Evolutionary conservation across 1,284 basidiomycete genomes (phyloP), one percentile per base, ranked within the genome.

Genomic region (Ceratobasidium sp.): DNA sequence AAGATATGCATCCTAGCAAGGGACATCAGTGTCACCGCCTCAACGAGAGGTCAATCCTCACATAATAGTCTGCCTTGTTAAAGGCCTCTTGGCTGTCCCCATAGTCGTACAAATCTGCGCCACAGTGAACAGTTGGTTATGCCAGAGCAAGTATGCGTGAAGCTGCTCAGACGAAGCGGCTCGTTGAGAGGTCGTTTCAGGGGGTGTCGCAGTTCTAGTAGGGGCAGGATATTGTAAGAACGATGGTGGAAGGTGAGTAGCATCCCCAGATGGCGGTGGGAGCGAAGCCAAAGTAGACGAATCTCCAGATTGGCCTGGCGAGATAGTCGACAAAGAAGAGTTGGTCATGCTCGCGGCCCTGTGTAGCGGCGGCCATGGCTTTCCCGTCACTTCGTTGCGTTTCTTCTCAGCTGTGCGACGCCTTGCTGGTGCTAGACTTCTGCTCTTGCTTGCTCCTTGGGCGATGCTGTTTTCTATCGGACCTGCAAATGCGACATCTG

Each of bases 101-200:
- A 70, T 59, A 14, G 21, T 47, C 21, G 38, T 30, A 46, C 67
- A 70, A 28, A 70, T 70, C n/a, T 70, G 67, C 8, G 55, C 4
- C 23, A 70, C 18, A 30, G 67, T 8, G 18, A 70, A 43, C 14
- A 30, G 1, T 47, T 46, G 55, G 6, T 70, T 58, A 59, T 70
- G 55, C 67, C 67, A 70, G 32, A 70, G 67, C 23, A 70, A 28
- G 38, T 70, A 70, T 9, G 55, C 67, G n/a, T 54, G 54, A 2
- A 59, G 55, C 16, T 70, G 54, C n/a, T 18, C 32, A 5, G 49
- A 7, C 14, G 62, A 35, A 14, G 35, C 4, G 35, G 35, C 35
- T 38, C 11, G 35, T 38, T 38, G 35, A 38, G 35, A 38, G 35
- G 35, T 38, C 35, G 35, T 5, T 11, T 4, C 11, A 38, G 35